phyloP scores from a whole-genome alignment of 352 stramenopile species.

The Phytophthora rubi region DNA sequence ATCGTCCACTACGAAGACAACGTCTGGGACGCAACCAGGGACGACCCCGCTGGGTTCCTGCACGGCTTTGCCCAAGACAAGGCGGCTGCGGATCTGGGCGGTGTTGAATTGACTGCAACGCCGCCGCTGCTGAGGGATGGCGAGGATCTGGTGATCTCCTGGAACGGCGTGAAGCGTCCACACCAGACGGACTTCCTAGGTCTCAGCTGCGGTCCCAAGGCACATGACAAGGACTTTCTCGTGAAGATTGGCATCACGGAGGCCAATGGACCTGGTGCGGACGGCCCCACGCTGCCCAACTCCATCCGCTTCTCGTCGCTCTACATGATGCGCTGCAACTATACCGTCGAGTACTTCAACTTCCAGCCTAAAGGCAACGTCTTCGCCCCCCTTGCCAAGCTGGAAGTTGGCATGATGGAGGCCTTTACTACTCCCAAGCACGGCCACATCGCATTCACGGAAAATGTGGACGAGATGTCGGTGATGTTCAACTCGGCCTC shows the following conservation, averaged over 20 bases:
- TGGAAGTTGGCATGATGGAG: constrained; percentile 64
- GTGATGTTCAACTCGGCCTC: constrained; percentile 85
- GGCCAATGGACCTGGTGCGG: constrained; percentile 26
- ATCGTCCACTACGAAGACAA: constrained; percentile 23
- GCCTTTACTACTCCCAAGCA: constrained; percentile 68
- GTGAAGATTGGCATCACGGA: constrained; percentile 43
- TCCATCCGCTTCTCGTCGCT: constrained; percentile 70
- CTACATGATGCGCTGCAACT: constrained; percentile 84
- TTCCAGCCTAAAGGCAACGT: constrained; percentile 52
- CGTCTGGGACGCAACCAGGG: constrained; percentile 30
- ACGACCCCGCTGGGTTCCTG: constrained; percentile 25
- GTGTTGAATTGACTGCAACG: constrained; percentile 43
- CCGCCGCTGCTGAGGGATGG: constrained; percentile 61
- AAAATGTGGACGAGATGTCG: constrained; percentile 65
- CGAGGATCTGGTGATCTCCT: constrained; percentile 78
- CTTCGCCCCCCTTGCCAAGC: constrained; percentile 43
- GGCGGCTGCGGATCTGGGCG: neutral
- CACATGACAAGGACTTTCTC: constrained; percentile 61
- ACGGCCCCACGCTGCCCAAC: constrained; percentile 29
- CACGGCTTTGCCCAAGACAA: constrained; percentile 4
- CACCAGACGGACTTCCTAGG: constrained; percentile 71
- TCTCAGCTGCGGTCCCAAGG: constrained; percentile 70
- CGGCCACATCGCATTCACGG: constrained; percentile 72
- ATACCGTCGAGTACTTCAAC: constrained; percentile 68
- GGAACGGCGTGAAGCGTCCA: constrained; percentile 51